Percentiles rank a stretch among this genome's conserved stretches.
phyloP scores from a whole-genome alignment of 371 early-diverging fungal species.

The Apophysomyces sp. region DNA sequence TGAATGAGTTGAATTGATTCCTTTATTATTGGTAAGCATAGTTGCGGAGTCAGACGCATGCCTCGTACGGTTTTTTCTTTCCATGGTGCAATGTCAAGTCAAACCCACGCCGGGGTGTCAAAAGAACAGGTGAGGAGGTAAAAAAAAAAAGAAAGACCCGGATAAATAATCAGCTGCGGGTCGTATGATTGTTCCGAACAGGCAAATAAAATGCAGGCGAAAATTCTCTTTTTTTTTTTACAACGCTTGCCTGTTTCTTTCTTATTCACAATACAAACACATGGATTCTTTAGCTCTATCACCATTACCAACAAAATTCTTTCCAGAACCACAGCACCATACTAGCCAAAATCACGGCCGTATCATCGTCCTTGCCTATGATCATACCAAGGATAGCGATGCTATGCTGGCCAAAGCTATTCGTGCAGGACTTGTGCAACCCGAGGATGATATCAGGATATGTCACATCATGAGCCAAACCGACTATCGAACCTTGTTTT shows the following conservation, averaged over 20 bases:
- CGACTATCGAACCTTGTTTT: slow-evolving; percentile 16
- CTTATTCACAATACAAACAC: neutral
- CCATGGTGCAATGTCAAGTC: neutral
- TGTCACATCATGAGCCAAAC: slow-evolving; percentile 24
- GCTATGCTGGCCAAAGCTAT: slow-evolving; percentile 33
- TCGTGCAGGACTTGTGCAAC: slow-evolving; percentile 12
- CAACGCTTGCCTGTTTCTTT: neutral
- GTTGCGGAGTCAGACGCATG: too few species aligned
- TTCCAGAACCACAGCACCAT: neutral
- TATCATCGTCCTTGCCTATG: slow-evolving; percentile 26
- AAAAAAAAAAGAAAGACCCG: neutral
- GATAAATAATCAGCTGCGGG: neutral
- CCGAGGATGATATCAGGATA: slow-evolving; percentile 27
- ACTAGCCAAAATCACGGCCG: neutral
- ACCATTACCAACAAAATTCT: neutral
- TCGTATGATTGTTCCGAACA: slow-evolving; percentile 1
- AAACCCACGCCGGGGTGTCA: too few species aligned
- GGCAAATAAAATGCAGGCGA: neutral
- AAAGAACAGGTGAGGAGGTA: neutral
- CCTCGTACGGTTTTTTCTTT: neutral
- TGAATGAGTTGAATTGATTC: too few species aligned
- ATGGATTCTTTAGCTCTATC: neutral
- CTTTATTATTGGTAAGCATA: too few species aligned
- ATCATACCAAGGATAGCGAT: slow-evolving; percentile 33
- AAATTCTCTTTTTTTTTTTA: neutral